phyloP scores from a whole-genome alignment of 2,329 filamentous ascomycete species.

The Claviceps humidiphila region DNA sequence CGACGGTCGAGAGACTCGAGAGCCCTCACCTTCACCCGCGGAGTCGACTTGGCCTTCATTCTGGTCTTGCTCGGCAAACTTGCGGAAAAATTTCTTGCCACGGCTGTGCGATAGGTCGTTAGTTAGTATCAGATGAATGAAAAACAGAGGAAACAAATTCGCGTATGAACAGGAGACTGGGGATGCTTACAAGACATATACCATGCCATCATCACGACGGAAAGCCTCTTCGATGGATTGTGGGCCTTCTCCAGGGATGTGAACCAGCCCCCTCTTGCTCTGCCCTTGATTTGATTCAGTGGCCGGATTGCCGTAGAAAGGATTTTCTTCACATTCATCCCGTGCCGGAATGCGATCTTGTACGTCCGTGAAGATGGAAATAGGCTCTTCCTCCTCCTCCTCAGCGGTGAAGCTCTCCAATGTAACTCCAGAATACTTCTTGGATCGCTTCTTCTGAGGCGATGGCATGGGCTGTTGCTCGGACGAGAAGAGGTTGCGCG shows the following conservation, averaged over 20 bases:
- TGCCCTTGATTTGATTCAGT: slow-evolving; percentile 32
- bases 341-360: slow-evolving; percentile 62
- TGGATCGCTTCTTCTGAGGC: slow-evolving; percentile 43
- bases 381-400: slow-evolving; percentile 43
- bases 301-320: slow-evolving; percentile 46
- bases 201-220: slow-evolving; percentile 55
- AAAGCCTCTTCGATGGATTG: slow-evolving; percentile 50
- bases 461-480: slow-evolving; percentile 45
- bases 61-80: slow-evolving; percentile 37
- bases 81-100: slow-evolving; percentile 66
- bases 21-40: slow-evolving; percentile 21
- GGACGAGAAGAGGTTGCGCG: slow-evolving; percentile 49
- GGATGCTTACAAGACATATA: slow-evolving; percentile 64
- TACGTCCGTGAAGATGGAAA: slow-evolving; percentile 65
- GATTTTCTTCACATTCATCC: slow-evolving; percentile 55
- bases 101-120: slow-evolving; percentile 38
- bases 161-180: neutral
- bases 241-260: slow-evolving; percentile 42
- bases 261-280: slow-evolving; percentile 41
- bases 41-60: slow-evolving; percentile 18
- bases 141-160: neutral
- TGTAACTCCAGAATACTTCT: slow-evolving; percentile 41
- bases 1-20: slow-evolving; percentile 29
- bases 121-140: neutral
- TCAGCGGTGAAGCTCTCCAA: slow-evolving; percentile 46